Evolutionary conservation across 1,284 basidiomycete species (phyloP), one percentile per base, ranked within the genome.

Genomic region (Veloporphyrellus conicus): DNA sequence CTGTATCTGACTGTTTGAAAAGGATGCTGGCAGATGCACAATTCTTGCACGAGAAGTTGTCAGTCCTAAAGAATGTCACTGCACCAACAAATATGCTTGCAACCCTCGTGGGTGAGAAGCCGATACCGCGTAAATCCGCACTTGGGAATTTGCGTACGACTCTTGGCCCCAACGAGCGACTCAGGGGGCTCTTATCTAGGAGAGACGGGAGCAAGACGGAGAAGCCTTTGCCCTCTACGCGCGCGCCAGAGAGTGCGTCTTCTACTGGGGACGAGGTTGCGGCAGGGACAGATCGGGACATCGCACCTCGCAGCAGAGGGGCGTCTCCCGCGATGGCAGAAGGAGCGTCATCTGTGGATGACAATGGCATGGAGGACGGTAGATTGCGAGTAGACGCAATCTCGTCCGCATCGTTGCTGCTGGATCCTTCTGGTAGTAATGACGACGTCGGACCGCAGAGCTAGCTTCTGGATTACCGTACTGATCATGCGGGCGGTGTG

Each of bases 1-100:
- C 29, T 28, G 22, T 9, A 20, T 44, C 44, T 60, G 45, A 55
- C 45, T 39, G 46, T 52, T 40, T 43, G 33, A 46, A 39, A 62
- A 92, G 90, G 53, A 74, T 93, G 58, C 68, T 89, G 42, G 79
- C 79, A 49, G 91, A 94, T 60, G 87, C 83, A n/a, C 78, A 72
- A 39, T 87, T 81, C 61, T 69, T 94, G 43, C 81, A 88, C 54
- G 74, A 82, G 56, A 85, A 85, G 56, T 72, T 93, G 19, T 79
- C 82, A 3, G 77, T 73, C 4, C 75, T 94, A 10, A 87, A 78
- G 71, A 83, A 79, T 53, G 79, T 84, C 34, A 75, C 77, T 29
- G 75, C 78, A 0, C 82, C 84, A 1, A 83, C 84, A 11, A 75
- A 75, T 15, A 88, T 90, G 78, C 78, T 94, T 11, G 87, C 90